Evolutionary conservation across 2,329 filamentous ascomycete species (phyloP).

Genomic region (Trichoderma sp.): DNA sequence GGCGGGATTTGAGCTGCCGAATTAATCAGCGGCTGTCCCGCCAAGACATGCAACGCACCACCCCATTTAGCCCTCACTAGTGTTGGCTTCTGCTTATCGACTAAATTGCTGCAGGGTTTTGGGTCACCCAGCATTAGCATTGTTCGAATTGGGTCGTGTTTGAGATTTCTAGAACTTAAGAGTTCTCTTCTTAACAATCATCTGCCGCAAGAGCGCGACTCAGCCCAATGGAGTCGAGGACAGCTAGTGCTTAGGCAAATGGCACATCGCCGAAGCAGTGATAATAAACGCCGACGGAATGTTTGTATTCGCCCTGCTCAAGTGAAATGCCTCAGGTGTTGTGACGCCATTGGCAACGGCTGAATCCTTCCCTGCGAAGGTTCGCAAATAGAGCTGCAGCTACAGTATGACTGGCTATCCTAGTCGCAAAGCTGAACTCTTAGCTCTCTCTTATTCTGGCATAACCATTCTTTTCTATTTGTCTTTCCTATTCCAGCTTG

Average conservation of each 20-base stretch:
- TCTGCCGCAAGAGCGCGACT: neutral
- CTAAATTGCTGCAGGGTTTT: neutral
- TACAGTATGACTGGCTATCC: neutral
- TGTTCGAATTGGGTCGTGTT: neutral
- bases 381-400: neutral
- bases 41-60: neutral
- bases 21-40: neutral
- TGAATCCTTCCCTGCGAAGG: neutral
- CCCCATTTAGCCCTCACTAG: neutral
- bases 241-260: neutral
- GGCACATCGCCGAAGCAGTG: neutral
- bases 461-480: neutral
- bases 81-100: neutral
- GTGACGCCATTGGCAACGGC: neutral
- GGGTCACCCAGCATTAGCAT: neutral
- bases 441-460: neutral
- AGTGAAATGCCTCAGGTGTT: neutral
- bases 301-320: neutral
- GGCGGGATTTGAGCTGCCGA: neutral
- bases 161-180: neutral
- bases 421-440: neutral
- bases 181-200: neutral
- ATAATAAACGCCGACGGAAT: neutral
- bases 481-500: neutral
- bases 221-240: neutral